These are phyloP conservation scores for Penicillium sp. DNA, from an alignment of 2,329 filamentous ascomycete genomes.

Conservation along the genomic window DNA sequence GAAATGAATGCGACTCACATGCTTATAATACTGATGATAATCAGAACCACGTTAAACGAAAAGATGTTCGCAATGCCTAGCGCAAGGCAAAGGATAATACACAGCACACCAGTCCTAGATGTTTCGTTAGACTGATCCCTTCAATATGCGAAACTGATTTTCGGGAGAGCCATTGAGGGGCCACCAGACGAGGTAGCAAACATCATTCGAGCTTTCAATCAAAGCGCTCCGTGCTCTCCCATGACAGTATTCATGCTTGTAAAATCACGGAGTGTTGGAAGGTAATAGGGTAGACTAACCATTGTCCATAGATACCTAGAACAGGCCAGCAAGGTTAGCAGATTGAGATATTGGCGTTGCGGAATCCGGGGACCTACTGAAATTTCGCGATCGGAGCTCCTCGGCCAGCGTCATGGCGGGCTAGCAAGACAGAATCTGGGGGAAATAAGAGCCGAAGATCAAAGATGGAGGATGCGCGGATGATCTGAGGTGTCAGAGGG, in stretches of 20 bases:
- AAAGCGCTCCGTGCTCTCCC: background rate
- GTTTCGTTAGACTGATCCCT: conserved; percentile 14
- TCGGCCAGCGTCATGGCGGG: conserved; percentile 58
- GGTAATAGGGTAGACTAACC: conserved; percentile 47
- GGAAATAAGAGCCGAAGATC: background rate
- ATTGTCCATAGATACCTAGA: conserved; percentile 67
- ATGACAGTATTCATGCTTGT: background rate
- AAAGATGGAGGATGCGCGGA: conserved; percentile 1
- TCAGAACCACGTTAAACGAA: conserved; percentile 55
- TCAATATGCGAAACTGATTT: background rate
- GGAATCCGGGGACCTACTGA: conserved; percentile 52
- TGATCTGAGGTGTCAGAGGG: conserved; percentile 11
- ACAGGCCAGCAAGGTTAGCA: conserved; percentile 23
- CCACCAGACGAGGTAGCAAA: background rate
- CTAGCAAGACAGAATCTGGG: conserved; percentile 2
- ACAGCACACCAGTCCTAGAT: conserved; percentile 52
- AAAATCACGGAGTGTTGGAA: background rate
- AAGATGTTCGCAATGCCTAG: conserved; percentile 69
- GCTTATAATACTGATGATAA: conserved; percentile 60
- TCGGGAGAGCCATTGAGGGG: background rate
- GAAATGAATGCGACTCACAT: conserved; percentile 46
- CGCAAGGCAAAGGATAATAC: conserved; percentile 64
- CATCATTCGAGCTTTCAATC: background rate
- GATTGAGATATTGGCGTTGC: background rate
- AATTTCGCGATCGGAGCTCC: conserved; percentile 64